Evolutionary conservation across 2,329 filamentous ascomycete species (phyloP).

Genomic region (Beauveria rudraprayagi): DNA sequence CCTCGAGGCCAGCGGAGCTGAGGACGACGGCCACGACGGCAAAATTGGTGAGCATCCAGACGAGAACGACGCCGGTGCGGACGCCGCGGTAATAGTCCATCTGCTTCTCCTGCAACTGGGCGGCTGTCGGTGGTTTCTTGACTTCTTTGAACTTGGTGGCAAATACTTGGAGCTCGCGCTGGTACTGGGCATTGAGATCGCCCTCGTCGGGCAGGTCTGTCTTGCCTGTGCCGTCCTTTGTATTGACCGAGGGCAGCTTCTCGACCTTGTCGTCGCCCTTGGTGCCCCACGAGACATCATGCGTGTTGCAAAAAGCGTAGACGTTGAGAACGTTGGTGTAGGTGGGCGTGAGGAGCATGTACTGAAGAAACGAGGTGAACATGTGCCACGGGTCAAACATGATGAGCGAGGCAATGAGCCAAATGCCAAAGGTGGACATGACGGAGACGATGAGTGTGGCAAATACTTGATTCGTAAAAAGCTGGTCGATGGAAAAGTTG

Average conservation of each 20-base stretch:
- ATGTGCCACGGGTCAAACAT: slow-evolving; percentile 99
- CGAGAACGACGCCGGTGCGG: slow-evolving; percentile 79
- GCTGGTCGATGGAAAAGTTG: slow-evolving; percentile 56
- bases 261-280: slow-evolving; percentile 96
- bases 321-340: slow-evolving; percentile 99
- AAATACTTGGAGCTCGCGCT: slow-evolving; percentile 72
- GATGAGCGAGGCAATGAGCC: slow-evolving; percentile 81
- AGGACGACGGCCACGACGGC: slow-evolving; percentile 79
- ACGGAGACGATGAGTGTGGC: slow-evolving; percentile 90
- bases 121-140: slow-evolving; percentile 48
- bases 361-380: slow-evolving; percentile 92
- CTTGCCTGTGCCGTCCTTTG: slow-evolving; percentile 84
- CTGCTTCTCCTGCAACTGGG: slow-evolving; percentile 66
- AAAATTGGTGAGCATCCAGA: slow-evolving; percentile 97
- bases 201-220: slow-evolving; percentile 93
- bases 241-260: slow-evolving; percentile 77
- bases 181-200: slow-evolving; percentile 92
- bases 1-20: slow-evolving; percentile 73
- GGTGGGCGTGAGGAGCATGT: slow-evolving; percentile 86
- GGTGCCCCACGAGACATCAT: slow-evolving; percentile 96
- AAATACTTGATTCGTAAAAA: slow-evolving; percentile 85
- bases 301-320: slow-evolving; percentile 97
- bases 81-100: slow-evolving; percentile 99
- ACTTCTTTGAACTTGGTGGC: slow-evolving; percentile 65
- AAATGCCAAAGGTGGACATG: slow-evolving; percentile 85